Evolutionary conservation across 352 stramenopile species (phyloP).

Genomic region (Phytopythium sindhum): DNA sequence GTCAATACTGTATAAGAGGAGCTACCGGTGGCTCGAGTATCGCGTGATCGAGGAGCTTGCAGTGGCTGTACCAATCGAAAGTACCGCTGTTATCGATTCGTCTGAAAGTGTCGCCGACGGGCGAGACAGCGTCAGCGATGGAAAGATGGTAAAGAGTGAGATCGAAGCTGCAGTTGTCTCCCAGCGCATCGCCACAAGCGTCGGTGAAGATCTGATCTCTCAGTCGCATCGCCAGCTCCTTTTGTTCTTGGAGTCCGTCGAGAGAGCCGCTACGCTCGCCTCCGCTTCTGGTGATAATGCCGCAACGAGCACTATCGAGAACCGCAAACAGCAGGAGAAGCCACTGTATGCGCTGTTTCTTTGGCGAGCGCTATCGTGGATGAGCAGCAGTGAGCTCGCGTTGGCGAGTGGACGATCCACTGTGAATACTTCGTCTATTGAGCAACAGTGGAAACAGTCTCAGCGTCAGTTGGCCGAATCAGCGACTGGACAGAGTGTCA

Average conservation of each 20-base stretch:
- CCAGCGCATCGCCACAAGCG: slow-evolving; percentile 1
- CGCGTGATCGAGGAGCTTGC: slow-evolving; percentile 9
- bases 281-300: neutral
- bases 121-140: neutral
- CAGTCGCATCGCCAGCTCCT: slow-evolving; percentile 28
- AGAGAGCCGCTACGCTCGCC: neutral
- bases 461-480: neutral
- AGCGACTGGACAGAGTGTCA: neutral
- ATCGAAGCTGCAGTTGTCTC: neutral
- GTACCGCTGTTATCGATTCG: neutral
- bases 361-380: neutral
- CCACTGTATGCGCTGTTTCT: neutral
- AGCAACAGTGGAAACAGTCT: neutral
- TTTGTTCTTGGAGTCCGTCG: slow-evolving; percentile 12
- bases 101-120: neutral
- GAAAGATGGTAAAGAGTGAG: neutral
- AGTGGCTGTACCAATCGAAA: neutral
- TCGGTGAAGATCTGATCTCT: slow-evolving; percentile 16
- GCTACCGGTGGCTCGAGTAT: slow-evolving; percentile 24
- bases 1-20: slow-evolving; percentile 28
- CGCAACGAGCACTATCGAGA: neutral
- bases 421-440: neutral
- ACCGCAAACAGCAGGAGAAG: no score
- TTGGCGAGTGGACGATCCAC: neutral
- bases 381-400: neutral